Base-by-base conservation (phyloP, 2,329 filamentous ascomycete genomes). In the Monilinia laxa region DNA sequence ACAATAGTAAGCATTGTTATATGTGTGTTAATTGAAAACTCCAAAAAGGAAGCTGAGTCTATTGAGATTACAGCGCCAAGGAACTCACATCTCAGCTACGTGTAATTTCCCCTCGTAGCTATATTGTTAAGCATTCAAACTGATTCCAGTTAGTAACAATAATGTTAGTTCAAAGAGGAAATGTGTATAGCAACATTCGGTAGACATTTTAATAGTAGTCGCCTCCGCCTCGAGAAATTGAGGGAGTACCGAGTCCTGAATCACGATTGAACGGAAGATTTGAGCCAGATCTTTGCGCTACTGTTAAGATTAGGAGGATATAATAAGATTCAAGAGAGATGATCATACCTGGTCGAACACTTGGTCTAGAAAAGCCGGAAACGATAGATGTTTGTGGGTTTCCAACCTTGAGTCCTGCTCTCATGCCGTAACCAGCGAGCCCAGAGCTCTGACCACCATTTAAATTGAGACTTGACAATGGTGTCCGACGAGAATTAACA, bases 371-470 rank as follows among this genome's bases (percentile, higher is more conserved):
- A 38, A 68, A 62, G 14, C 67, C 69, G 56, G 45, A 67, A 18
- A 38, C 51, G 45, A 53, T 23, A 51, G 66, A 51, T 45, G 68
- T 68, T 38, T 65, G 53, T 58, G 73, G 71, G 58, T 76, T 73
- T 62, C 76, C 76, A 31, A 75, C 73, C 70, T 76, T 77, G 23
- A 77, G 65, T 55, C 75, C 75, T 52, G 76, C 75, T 64, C 75
- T 76, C 73, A 77, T 73, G 25, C 76, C 76, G 66, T 77, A 77
- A 10, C 74, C 74, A 47, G 71, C 68, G 45, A 76, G 73, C 1
- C 73, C 72, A 62, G 67, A 66, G 35, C 59, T 42, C 52, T 67
- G 66, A 23, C 58, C 60, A 65, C 25, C 57, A 62, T 71, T 75
- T 12, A 49, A 66, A 59, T 67, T 73, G 14, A 73, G 11, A 51